Evolutionary conservation across 2,329 filamentous ascomycete genomes (phyloP).

Genomic region (Penicillium griseofulvum): DNA sequence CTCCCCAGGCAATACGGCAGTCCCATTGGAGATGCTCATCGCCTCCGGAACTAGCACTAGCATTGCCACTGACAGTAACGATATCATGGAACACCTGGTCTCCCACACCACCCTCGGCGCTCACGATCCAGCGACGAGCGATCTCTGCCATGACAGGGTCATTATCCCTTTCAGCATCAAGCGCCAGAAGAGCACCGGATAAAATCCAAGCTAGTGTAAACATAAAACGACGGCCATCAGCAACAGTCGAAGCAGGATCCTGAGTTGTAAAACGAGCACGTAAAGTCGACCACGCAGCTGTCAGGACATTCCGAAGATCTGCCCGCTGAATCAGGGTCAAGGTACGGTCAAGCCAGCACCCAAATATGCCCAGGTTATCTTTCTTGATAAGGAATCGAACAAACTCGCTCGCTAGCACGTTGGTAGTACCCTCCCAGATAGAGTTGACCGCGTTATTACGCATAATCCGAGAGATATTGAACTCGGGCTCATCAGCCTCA

Average conservation of each 20-base stretch:
- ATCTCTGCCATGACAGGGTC: slow-evolving; percentile 35
- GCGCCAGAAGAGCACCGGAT: slow-evolving; percentile 34
- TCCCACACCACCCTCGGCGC: slow-evolving; percentile 31
- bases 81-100: slow-evolving; percentile 29
- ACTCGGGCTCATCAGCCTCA: slow-evolving; percentile 52
- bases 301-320: slow-evolving; percentile 8
- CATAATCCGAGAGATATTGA: slow-evolving; percentile 66
- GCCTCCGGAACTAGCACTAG: background rate
- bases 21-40: slow-evolving; percentile 23
- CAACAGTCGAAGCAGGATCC: slow-evolving; percentile 21
- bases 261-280: slow-evolving; percentile 14
- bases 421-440: slow-evolving; percentile 72
- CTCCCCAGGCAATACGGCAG: slow-evolving; percentile 22
- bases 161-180: slow-evolving; percentile 39
- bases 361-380: slow-evolving; percentile 30
- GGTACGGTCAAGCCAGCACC: slow-evolving; percentile 44
- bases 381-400: slow-evolving; percentile 35
- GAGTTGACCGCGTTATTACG: slow-evolving; percentile 57
- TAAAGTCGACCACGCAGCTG: slow-evolving; percentile 18
- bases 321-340: slow-evolving; percentile 14
- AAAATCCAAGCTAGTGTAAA: slow-evolving; percentile 40
- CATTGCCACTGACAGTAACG: slow-evolving; percentile 1
- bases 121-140: slow-evolving; percentile 38
- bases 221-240: slow-evolving; percentile 34
- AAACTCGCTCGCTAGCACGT: slow-evolving; percentile 61